Conservation (phyloP, 2,329 filamentous ascomycete genomes). For the Cadophora luteo-olivacea region DNA sequence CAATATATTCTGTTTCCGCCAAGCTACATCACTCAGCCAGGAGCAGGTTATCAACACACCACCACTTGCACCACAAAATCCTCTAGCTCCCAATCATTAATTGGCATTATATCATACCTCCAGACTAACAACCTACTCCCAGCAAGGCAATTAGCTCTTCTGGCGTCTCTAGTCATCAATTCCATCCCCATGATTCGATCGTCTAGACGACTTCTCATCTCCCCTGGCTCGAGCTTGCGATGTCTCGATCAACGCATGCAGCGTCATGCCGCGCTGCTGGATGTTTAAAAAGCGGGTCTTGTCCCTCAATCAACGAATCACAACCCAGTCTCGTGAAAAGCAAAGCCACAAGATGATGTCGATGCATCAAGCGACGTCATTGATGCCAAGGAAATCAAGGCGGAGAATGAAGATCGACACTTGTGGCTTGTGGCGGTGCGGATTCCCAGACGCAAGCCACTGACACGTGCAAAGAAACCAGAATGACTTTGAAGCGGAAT, state of each 20-base stretch:
- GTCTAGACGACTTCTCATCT: neutral
- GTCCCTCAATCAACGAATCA: neutral
- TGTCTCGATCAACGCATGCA: neutral
- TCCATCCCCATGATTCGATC: neutral
- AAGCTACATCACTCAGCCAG: neutral
- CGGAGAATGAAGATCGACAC: constrained; percentile 12
- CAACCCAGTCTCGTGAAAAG: too few species aligned
- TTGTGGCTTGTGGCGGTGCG: constrained; percentile 13
- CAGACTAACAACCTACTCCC: neutral
- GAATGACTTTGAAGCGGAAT: neutral
- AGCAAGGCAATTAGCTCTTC: constrained; percentile 23
- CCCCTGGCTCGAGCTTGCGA: neutral
- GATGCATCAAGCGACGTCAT: neutral
- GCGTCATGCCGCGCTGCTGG: constrained; percentile 4
- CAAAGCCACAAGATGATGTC: neutral
- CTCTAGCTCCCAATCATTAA: neutral
- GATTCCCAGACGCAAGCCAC: constrained; percentile 10
- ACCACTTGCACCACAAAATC: neutral
- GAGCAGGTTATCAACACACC: constrained; percentile 7
- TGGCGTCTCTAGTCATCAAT: neutral
- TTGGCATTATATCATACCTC: constrained; percentile 15
- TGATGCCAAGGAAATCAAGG: neutral
- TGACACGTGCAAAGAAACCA: constrained; percentile 10
- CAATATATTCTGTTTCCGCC: neutral
- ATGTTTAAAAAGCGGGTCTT: neutral